These are phyloP conservation scores for Amauroascus verrucosus DNA, from an alignment of 2,329 filamentous ascomycete species.

Conservation along the genomic window DNA sequence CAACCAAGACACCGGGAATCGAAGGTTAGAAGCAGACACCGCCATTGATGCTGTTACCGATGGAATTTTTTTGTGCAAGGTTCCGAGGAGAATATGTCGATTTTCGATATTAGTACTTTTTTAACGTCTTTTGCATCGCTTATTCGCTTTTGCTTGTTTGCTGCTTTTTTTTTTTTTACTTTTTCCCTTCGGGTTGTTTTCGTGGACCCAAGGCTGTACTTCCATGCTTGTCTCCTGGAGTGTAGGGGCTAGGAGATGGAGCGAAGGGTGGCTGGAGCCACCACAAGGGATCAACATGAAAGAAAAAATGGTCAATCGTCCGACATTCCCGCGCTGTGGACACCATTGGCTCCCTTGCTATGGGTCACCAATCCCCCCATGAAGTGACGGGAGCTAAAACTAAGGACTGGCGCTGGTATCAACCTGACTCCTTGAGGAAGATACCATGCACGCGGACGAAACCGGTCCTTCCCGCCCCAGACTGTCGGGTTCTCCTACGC, in stretches of 20 bases:
- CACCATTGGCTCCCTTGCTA: neutral
- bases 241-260: neutral
- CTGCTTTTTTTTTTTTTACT: neutral
- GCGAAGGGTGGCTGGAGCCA: neutral
- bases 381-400: constrained; percentile 2
- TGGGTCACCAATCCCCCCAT: neutral
- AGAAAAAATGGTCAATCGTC: neutral
- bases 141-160: neutral
- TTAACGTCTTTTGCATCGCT: neutral
- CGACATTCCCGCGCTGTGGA: neutral
- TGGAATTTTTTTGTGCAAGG: neutral
- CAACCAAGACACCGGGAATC: neutral
- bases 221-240: too few relatives aligned
- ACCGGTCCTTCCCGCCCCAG: constrained; percentile 2
- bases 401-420: neutral
- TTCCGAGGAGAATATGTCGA: neutral
- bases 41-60: neutral
- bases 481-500: constrained; percentile 1
- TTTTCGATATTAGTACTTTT: neutral
- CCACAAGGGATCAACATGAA: neutral
- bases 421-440: neutral
- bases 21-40: neutral
- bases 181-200: neutral
- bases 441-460: neutral
- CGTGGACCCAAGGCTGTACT: too few relatives aligned